Conservation (phyloP, 2,329 filamentous ascomycete genomes). For the Hortaea werneckii region DNA sequence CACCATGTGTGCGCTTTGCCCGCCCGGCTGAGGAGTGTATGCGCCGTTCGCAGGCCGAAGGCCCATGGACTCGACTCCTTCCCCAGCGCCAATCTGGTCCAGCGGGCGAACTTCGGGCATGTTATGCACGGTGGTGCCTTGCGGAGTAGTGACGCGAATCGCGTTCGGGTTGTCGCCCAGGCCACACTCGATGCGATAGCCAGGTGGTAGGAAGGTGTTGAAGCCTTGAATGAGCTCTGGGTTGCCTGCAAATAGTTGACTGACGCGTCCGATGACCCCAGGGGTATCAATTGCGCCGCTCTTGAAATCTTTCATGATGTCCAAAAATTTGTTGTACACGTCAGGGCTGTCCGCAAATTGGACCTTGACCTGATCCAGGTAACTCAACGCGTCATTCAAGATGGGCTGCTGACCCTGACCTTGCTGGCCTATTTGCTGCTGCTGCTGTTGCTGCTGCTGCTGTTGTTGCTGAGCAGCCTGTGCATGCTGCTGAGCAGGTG, state of each 20-base stretch:
- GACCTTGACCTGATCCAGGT: slow-evolving; percentile 96
- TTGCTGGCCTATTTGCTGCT: slow-evolving; percentile 36
- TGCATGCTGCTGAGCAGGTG: slow-evolving; percentile 2
- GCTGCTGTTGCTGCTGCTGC: slow-evolving; percentile 18
- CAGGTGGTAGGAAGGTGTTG: slow-evolving; percentile 90
- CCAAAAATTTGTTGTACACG: slow-evolving; percentile 91
- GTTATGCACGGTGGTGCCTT: slow-evolving; percentile 89
- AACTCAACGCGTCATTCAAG: slow-evolving; percentile 78
- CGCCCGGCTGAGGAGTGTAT: slow-evolving; percentile 31
- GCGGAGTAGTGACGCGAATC: slow-evolving; percentile 92
- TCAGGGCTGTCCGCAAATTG: slow-evolving; percentile 95
- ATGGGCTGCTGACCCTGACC: slow-evolving; percentile 78
- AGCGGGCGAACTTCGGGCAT: slow-evolving; percentile 51
- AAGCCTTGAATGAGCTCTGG: slow-evolving; percentile 85
- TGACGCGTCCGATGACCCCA: slow-evolving; percentile 92
- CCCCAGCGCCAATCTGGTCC: slow-evolving; percentile 17
- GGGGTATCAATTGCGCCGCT: slow-evolving; percentile 97
- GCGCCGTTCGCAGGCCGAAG: slow-evolving; percentile 23
- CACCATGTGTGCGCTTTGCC: slow-evolving; percentile 26
- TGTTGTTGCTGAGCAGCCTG: slow-evolving; percentile 22
- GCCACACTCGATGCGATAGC: slow-evolving; percentile 93
- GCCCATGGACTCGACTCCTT: slow-evolving; percentile 1
- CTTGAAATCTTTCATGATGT: slow-evolving; percentile 99
- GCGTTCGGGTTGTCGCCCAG: slow-evolving; percentile 89
- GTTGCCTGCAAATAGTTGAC: slow-evolving; percentile 88